phyloP scores from a whole-genome alignment of 164 flowering plant genomes.

The Aristolochia fimbriata region DNA sequence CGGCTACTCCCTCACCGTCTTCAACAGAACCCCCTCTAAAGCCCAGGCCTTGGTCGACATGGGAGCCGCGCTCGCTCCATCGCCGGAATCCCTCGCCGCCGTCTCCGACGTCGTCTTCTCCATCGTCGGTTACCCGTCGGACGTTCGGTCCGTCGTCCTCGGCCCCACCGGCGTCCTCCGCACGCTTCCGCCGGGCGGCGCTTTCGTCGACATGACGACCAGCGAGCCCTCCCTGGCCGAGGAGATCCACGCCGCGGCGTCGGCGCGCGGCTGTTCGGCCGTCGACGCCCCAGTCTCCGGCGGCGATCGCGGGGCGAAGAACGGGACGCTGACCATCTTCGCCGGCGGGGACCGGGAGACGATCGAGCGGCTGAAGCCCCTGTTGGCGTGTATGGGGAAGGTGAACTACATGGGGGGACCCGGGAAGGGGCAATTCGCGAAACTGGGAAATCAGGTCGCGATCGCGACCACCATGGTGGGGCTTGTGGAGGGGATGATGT shows the following conservation, averaged over 20 bases:
- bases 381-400: constrained; percentile 59
- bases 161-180: constrained; percentile 62
- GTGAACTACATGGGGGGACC: constrained; percentile 84
- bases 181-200: constrained; percentile 50
- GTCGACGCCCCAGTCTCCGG: constrained; percentile 96
- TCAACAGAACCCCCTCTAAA: constrained; percentile 86
- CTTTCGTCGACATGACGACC: constrained; percentile 90
- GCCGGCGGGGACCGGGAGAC: constrained; percentile 69
- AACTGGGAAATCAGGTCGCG: constrained; percentile 74
- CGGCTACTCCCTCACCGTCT: constrained; percentile 83
- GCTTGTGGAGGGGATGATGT: constrained; percentile 78
- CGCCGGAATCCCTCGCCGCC: constrained; percentile 67
- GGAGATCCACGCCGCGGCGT: constrained; percentile 48
- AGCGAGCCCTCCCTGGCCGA: constrained; percentile 85
- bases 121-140: constrained; percentile 94
- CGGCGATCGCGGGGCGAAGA: constrained; percentile 79
- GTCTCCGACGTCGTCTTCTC: constrained; percentile 88
- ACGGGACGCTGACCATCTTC: constrained; percentile 65
- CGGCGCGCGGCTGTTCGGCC: constrained; percentile 35
- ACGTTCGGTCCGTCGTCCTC: constrained; percentile 72
- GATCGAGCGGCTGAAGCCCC: constrained; percentile 33
- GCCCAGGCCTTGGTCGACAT: constrained; percentile 64
- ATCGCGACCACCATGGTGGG: constrained; percentile 92
- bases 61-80: constrained; percentile 59
- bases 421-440: constrained; percentile 80